Percentiles rank a stretch among this genome's conserved stretches.
phyloP scores from a whole-genome alignment of 2,329 filamentous ascomycete genomes.

The Fonsecaea multimorphosa region DNA sequence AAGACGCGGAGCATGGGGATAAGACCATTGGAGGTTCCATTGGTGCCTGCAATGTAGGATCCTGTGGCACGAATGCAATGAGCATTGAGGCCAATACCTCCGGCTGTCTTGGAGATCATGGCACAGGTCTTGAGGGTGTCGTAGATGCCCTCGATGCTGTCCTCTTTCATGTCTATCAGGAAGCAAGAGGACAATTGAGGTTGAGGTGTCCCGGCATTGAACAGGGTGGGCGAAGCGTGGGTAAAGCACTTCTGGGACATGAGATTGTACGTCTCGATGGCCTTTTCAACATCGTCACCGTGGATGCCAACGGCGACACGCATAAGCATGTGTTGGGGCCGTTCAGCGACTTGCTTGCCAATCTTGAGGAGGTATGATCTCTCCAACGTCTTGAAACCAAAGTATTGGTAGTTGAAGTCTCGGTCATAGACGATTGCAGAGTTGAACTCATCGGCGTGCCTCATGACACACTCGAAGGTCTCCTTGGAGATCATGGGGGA shows the following conservation, averaged over 20 bases:
- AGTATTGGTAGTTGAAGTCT: slow-evolving; percentile 99
- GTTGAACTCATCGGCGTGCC: slow-evolving; percentile 95
- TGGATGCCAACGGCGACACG: slow-evolving; percentile 97
- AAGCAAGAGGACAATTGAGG: slow-evolving; percentile 97
- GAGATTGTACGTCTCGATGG: slow-evolving; percentile 96
- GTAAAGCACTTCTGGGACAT: slow-evolving; percentile 99
- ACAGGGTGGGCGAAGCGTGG: slow-evolving; percentile 95
- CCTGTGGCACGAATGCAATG: slow-evolving; percentile 97
- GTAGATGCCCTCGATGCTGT: slow-evolving; percentile 99
- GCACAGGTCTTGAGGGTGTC: slow-evolving; percentile 99
- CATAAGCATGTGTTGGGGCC: slow-evolving; percentile 99
- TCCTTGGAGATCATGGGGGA: slow-evolving; percentile 95
- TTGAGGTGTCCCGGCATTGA: slow-evolving; percentile 95
- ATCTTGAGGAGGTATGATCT: slow-evolving; percentile 96
- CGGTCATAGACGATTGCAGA: slow-evolving; percentile 99
- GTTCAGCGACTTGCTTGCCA: slow-evolving; percentile 93
- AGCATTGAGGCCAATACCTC: slow-evolving; percentile 94
- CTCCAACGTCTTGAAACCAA: slow-evolving; percentile 99
- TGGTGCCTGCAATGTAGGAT: slow-evolving; percentile 97
- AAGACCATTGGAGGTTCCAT: slow-evolving; percentile 96
- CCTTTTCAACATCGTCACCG: slow-evolving; percentile 91
- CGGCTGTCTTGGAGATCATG: slow-evolving; percentile 99
- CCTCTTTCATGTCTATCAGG: slow-evolving; percentile 98
- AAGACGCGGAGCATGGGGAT: slow-evolving; percentile 98
- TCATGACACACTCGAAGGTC: slow-evolving; percentile 92